Evolutionary conservation across 305 asterid genomes (phyloP), one percentile per base, ranked within the genome.

Genomic region (Solanum chacoense): DNA sequence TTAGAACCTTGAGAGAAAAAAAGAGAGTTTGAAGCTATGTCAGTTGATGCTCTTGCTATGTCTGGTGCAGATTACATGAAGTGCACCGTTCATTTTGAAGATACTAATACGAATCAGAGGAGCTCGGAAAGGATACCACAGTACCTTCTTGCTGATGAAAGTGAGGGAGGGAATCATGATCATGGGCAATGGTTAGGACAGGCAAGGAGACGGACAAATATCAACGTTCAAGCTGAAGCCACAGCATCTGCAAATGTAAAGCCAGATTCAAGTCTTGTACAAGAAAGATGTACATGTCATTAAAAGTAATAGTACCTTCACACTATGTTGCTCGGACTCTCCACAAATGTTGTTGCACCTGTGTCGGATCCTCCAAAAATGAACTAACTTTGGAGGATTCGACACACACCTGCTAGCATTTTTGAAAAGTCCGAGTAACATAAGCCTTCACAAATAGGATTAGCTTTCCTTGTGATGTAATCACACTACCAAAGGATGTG

Each of bases 11-110:
- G 73, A 80, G 28, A 40, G 35, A 78, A 6, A 26, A 28, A 20
- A 40, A 18, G 13, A 81, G 26, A 45, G 28, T 16, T 3, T 6
- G 24, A 42, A 83, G 71, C 29, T 26, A 83, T 89, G 32, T 88
- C 93, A 1, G 65, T 90, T 29, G 92, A 91, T 36, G 92, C 93
- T 90, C 81, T 91, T 65, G 93, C 93, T 6, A 91, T 90, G 92
- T 78, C 90, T 0, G 92, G 93, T 65, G 92, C 90, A 26, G 89
- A 89, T 87, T 88, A 89, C 83, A 76, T 8, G 6, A 86, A 87
- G 71, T 78, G 37, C 83, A 85, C 75, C 4, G 38, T 80, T 50
- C 86, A 83, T 16, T 83, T 83, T 29, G 86, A 83, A 83, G 42
- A 83, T 50, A 83, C 26, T 31, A 59, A 7, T 59, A 83, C 6